Conservation (phyloP, 805 yeast genomes). For the Ogataea philodendri region DNA sequence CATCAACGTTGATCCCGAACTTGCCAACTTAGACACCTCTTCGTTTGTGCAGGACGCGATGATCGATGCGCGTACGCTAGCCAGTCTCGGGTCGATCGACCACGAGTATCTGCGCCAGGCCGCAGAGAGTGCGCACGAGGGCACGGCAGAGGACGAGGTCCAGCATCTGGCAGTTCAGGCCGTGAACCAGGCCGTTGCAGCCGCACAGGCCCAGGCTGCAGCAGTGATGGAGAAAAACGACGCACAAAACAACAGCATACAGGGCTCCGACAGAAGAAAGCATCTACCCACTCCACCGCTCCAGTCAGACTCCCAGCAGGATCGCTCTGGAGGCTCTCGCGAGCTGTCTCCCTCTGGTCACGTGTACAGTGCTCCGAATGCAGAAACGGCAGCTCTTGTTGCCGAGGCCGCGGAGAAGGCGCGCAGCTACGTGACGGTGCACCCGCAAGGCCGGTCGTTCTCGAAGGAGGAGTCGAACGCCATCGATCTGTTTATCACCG, state of each 20-base stretch:
- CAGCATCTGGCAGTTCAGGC: conserved; percentile 35
- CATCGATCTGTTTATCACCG: conserved; percentile 67
- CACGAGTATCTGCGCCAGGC: conserved; percentile 32
- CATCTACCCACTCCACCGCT: conserved; percentile 18
- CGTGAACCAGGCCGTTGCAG: conserved; percentile 26
- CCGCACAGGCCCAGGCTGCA: conserved; percentile 24
- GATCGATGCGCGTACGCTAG: conserved; percentile 63
- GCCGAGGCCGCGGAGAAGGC: conserved; percentile 47
- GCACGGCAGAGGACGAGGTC: conserved; percentile 28
- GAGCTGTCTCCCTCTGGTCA: conserved; percentile 9
- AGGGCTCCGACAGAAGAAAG: conserved; percentile 5
- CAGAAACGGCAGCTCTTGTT: conserved; percentile 41
- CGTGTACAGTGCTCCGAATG: conserved; percentile 13
- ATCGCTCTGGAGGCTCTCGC: conserved; percentile 4
- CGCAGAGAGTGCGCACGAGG: conserved; percentile 21
- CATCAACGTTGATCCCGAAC: conserved; percentile 55
- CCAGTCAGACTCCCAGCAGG: conserved; percentile 8
- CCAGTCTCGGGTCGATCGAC: conserved; percentile 39
- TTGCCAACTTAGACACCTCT: conserved; percentile 46
- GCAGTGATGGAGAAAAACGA: conserved; percentile 27
- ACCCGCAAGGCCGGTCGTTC: conserved; percentile 39
- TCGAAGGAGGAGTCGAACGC: conserved; percentile 65
- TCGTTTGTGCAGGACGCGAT: conserved; percentile 67
- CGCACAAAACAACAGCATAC: conserved; percentile 27
- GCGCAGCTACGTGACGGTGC: conserved; percentile 29